Evolutionary conservation across 192 early-diverging fungal genomes (phyloP).

Genomic region (Rhizophagus prolifer): DNA sequence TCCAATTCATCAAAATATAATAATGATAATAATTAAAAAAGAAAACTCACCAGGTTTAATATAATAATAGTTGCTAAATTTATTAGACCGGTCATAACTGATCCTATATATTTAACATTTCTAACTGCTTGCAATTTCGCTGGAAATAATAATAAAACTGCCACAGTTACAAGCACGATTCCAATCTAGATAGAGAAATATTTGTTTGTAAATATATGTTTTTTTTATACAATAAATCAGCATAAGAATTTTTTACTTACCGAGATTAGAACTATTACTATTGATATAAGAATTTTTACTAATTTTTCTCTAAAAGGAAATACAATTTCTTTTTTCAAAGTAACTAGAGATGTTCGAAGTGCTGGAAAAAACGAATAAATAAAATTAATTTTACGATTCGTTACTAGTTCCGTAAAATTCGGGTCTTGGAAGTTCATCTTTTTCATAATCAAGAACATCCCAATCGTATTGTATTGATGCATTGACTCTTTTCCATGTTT

Average conservation of each 20-base stretch:
- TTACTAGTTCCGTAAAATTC: slow-evolving; percentile 57
- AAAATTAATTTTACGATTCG: neutral
- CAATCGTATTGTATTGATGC: slow-evolving; percentile 51
- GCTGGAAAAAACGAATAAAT: neutral
- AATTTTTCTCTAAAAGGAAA: slow-evolving; percentile 44
- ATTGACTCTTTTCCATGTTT: slow-evolving; percentile 63
- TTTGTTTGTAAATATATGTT: neutral
- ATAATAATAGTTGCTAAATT: slow-evolving; percentile 55
- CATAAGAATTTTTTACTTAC: slow-evolving; percentile 28
- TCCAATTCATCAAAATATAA: neutral
- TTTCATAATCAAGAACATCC: slow-evolving; percentile 55
- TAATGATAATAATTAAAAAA: neutral
- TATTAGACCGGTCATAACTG: slow-evolving; percentile 41
- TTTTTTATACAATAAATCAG: neutral
- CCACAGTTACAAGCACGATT: slow-evolving; percentile 49
- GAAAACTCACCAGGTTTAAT: slow-evolving; percentile 48
- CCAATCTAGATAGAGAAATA: slow-evolving; percentile 32
- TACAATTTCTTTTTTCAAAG: slow-evolving; percentile 48
- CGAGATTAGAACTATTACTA: slow-evolving; percentile 44
- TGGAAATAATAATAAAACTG: slow-evolving; percentile 35
- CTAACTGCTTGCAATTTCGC: neutral
- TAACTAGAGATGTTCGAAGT: slow-evolving; percentile 50
- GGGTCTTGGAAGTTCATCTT: slow-evolving; percentile 53
- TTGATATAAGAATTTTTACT: slow-evolving; percentile 39
- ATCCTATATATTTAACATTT: slow-evolving; percentile 30